Base-by-base conservation (phyloP, 1,284 basidiomycete species). In the Apiotrichum porosum region DNA sequence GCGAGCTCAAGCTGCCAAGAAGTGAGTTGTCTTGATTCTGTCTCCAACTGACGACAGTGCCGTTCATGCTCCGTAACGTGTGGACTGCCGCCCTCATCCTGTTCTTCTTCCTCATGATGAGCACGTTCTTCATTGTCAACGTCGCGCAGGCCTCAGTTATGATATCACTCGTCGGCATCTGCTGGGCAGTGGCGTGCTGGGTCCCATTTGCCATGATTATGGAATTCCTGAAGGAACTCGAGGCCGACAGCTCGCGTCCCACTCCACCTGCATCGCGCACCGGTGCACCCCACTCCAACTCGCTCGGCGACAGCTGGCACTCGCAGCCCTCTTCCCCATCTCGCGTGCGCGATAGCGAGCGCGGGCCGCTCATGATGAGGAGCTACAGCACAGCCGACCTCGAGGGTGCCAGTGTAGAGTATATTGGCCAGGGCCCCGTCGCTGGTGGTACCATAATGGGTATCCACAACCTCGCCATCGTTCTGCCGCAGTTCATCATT, bases 111-210 rank as follows among this genome's bases (percentile, higher is more conserved):
- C 75, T 93, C 49, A 90, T 87, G 61, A 78, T 84, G 56, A 84
- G 82, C 33, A 92, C 90, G 0, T 87, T 93, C 74, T 88, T 87
- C 69, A 82, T 94, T 61, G 77, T 75, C 13, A 86, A 82, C 6
- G 86, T 90, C 0, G 75, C 77, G 63, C 82, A 86, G 75, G 92
- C 91, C 9, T 87, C 86, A 12, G 68, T 83, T 21, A 82, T 87
- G 60, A 87, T 97, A 44, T 83, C 83, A 43, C 69, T 92, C 33
- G 82, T 92, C 14, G 92, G 92, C 34, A 85, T 95, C 33, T 89
- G 85, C 66, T 97, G 92, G 92, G 88, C 90, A 2, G 86, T 95
- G 19, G 88, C 90, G 14, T 90, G 88, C 74, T 95, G 91, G 91
- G 88, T 88, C 45, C 31, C 34, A 66, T 62, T 69, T 6, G 14